Evolutionary conservation across 441 rosid species (phyloP), one percentile per base, ranked within the genome.

Genomic region (Raphanus hybrid): DNA sequence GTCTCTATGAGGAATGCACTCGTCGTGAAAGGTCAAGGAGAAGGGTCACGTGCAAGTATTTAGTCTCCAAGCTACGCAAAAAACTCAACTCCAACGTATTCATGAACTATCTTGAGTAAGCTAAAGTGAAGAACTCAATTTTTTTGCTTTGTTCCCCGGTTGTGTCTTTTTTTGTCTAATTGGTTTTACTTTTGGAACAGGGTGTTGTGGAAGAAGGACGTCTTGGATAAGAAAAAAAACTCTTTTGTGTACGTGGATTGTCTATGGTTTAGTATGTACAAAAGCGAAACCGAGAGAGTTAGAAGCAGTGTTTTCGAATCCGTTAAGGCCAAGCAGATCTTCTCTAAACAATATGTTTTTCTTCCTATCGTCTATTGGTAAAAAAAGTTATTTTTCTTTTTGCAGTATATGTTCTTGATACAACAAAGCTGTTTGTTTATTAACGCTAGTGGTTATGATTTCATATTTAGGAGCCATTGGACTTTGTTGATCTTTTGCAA

Each of bases 351-450:
- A 81, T 94, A 89, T 67, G 97, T 92, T 50, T 66, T 92, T 69
- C 85, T 94, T 86, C 98, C 97, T 20, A 87, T 94, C 18, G 93
- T 92, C 69, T 79, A 78, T 78, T 90, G 98, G 97, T 94, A 27
- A 29, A 29, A 29, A 29, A 3, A 61, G 82, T 76, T 74, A 3
- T 0, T 66, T 15, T 15, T 7, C 3, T 61, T 14, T 29, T 29
- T 29, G 12, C 12, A 26, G 1, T 67, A 12, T 60, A 20, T 29
- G 76, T 35, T 66, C 39, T 29, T 59, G 18, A 37, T 59, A 66
- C 0, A 29, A 3, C 34, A 29, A 29, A 29, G 5, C 34, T 23
- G 48, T 20, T 10, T 26, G 52, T 18, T 34, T 71, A 23, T 29
- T 48, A 59, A 73, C 59, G 35, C 61, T 72, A 4, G 15, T 27